Evolutionary conservation across 2,329 filamentous ascomycete genomes (phyloP).

Genomic region (Colletotrichum sp.): DNA sequence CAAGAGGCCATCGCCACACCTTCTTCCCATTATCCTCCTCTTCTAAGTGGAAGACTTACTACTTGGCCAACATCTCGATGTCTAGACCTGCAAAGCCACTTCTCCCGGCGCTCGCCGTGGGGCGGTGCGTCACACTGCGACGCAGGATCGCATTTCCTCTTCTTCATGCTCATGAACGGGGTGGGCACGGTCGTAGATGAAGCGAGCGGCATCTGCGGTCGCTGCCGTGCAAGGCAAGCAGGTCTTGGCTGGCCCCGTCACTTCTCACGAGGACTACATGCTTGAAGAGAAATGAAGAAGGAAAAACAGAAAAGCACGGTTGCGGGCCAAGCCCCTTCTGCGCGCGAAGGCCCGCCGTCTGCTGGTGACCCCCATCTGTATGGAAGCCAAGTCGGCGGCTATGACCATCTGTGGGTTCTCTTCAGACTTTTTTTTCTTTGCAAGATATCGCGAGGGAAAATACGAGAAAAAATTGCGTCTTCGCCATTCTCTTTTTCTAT

Average conservation of each 20-base stretch:
- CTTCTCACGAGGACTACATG: background rate
- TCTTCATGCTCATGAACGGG: background rate
- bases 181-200: background rate
- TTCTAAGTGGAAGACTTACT: background rate
- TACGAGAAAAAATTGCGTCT: background rate
- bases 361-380: background rate
- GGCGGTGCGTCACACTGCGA: background rate
- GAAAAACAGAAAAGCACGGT: background rate
- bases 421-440: background rate
- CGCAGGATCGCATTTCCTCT: background rate
- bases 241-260: slow-evolving; percentile 1
- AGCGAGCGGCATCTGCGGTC: background rate
- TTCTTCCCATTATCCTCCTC: background rate
- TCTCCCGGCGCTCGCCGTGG: background rate
- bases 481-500: slow-evolving; percentile 7
- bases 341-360: background rate
- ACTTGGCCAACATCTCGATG: background rate
- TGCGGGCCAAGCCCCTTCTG: background rate
- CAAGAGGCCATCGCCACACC: background rate
- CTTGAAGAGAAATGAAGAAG: background rate
- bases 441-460: background rate
- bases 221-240: background rate
- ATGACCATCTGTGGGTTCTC: background rate
- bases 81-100: background rate
- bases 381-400: slow-evolving; percentile 3